Evolutionary conservation across 345 rosid species (phyloP).

Genomic region (Xanthoceras sorbifolium): DNA sequence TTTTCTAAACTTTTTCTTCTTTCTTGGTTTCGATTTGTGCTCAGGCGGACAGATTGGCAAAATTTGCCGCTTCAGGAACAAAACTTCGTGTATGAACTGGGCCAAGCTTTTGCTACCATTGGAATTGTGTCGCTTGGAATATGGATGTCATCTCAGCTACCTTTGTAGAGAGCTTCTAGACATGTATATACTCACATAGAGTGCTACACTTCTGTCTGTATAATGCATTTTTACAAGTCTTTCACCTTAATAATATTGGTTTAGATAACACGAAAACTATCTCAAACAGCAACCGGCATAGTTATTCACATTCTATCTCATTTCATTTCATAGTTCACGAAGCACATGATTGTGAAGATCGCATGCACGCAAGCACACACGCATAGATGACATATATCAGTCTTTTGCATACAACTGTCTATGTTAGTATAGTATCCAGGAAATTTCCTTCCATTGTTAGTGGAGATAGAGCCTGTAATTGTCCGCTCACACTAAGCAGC

Average conservation of each 20-base stretch:
- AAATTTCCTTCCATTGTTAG: not conserved
- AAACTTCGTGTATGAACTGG: conserved; percentile 55
- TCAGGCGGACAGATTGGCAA: conserved; percentile 78
- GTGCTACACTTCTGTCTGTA: conserved; percentile 24
- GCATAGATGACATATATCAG: not conserved
- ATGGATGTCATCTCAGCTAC: conserved; percentile 74
- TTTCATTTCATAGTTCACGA: not conserved
- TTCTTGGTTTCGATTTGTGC: conserved; percentile 12
- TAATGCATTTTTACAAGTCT: conserved; percentile 16
- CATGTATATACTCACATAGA: conserved; percentile 34
- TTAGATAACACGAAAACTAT: not conserved
- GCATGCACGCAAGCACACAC: not conserved
- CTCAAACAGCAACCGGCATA: not conserved
- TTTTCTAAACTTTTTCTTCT: not conserved
- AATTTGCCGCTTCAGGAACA: conserved; percentile 59
- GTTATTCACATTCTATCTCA: not conserved
- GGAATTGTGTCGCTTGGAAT: conserved; percentile 73
- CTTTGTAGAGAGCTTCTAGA: conserved; percentile 30
- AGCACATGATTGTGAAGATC: not conserved
- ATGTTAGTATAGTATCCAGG: not conserved
- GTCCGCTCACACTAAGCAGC: not conserved
- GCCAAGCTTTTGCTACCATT: conserved; percentile 75
- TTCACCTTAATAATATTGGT: not conserved
- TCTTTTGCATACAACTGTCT: not conserved
- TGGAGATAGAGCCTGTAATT: not conserved